phyloP scores from a whole-genome alignment of 2,329 filamentous ascomycete genomes.

The Alternaria brassicae region DNA sequence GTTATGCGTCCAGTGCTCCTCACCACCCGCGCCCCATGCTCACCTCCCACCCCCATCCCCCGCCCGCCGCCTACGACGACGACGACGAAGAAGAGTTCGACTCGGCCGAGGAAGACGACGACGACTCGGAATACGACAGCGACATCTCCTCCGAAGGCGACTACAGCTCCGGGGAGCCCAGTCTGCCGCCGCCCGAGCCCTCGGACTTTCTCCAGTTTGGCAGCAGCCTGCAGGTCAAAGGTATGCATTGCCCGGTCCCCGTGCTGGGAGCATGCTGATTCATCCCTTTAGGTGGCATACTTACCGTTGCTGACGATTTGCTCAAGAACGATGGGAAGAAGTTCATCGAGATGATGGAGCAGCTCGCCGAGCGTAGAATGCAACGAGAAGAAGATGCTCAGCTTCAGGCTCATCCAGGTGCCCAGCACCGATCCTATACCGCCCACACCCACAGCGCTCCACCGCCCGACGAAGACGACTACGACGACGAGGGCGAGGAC shows the following conservation, averaged over 20 bases:
- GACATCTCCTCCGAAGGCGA: slow-evolving; percentile 74
- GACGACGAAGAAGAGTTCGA: slow-evolving; percentile 52
- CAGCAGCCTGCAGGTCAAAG: slow-evolving; percentile 94
- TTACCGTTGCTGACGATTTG: slow-evolving; percentile 97
- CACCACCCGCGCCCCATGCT: slow-evolving; percentile 67
- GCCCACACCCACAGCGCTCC: slow-evolving; percentile 69
- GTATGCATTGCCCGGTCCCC: slow-evolving; percentile 50
- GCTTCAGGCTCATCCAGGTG: slow-evolving; percentile 65
- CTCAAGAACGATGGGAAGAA: slow-evolving; percentile 99
- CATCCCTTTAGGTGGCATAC: slow-evolving; percentile 77
- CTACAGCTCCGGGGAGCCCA: slow-evolving; percentile 68
- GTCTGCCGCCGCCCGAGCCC: slow-evolving; percentile 71
- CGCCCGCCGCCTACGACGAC: slow-evolving; percentile 65
- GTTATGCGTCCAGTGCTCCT: slow-evolving; percentile 60
- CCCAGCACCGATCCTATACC: slow-evolving; percentile 54
- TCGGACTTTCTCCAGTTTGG: slow-evolving; percentile 97
- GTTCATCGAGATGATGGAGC: slow-evolving; percentile 99
- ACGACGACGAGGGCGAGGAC: slow-evolving; percentile 72
- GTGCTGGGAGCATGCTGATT: slow-evolving; percentile 32
- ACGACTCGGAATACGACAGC: slow-evolving; percentile 56
- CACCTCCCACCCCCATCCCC: slow-evolving; percentile 69
- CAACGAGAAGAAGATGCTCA: slow-evolving; percentile 91
- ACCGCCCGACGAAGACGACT: slow-evolving; percentile 78
- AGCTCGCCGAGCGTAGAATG: slow-evolving; percentile 96
- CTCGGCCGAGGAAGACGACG: slow-evolving; percentile 63